Percentiles rank a stretch among this genome's conserved stretches.
phyloP scores from a whole-genome alignment of 2,329 filamentous ascomycete species.

The Lojkania enalia region DNA sequence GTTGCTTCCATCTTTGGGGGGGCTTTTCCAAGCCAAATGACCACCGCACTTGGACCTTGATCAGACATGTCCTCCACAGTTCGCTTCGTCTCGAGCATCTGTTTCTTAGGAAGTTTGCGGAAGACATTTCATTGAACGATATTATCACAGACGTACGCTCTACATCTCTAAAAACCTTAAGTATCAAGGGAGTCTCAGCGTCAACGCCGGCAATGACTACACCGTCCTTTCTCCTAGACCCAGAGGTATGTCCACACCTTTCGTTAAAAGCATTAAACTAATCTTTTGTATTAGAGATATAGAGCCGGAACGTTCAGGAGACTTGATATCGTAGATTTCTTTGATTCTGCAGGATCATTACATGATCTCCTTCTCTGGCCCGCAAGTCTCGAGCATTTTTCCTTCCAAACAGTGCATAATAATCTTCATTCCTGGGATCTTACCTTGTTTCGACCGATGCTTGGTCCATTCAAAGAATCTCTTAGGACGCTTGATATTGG shows the following conservation, averaged over 20 bases:
- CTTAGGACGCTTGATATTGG: not conserved
- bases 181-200: not conserved
- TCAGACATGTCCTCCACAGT: not conserved
- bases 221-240: not conserved
- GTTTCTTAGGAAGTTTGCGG: not conserved
- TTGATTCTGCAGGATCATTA: not conserved
- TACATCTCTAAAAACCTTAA: not conserved
- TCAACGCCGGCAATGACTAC: too few relatives aligned
- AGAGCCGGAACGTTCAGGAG: not conserved
- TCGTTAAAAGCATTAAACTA: not conserved
- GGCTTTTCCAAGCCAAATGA: not conserved
- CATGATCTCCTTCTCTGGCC: not conserved
- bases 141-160: not conserved
- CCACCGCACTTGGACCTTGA: not conserved
- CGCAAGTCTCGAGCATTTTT: not conserved
- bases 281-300: not conserved
- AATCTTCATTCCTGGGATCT: not conserved
- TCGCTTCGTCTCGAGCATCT: not conserved
- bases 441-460: not conserved
- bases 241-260: not conserved
- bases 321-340: not conserved
- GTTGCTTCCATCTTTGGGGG: not conserved
- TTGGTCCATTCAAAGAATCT: not conserved
- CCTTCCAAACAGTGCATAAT: not conserved
- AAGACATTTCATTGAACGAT: not conserved